Conservation (phyloP, 1,284 basidiomycete genomes). For the Malassezia sympodialis region DNA sequence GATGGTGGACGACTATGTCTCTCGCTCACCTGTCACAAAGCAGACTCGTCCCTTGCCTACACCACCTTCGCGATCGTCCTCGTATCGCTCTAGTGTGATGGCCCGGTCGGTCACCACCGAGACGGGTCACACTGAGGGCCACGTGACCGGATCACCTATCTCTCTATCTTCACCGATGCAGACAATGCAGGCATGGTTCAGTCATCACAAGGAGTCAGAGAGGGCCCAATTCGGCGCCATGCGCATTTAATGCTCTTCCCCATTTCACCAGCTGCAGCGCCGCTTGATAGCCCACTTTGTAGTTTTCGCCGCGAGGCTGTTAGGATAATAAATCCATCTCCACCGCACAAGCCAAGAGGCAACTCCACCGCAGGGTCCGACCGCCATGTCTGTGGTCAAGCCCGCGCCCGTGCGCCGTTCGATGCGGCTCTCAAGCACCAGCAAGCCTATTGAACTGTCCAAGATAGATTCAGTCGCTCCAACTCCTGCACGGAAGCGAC, state of each 20-base stretch:
- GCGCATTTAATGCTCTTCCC: not conserved
- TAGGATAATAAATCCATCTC: not conserved
- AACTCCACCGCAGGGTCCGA: not conserved
- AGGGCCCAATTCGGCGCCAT: not conserved
- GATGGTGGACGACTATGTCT: not conserved
- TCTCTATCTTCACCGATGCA: slow-evolving; percentile 10
- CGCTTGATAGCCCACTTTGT: not conserved
- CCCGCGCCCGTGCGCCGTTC: slow-evolving; percentile 5
- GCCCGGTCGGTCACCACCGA: slow-evolving; percentile 1
- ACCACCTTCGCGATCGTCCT: not conserved
- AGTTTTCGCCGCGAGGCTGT: not conserved
- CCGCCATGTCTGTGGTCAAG: not conserved
- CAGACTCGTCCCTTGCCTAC: not conserved
- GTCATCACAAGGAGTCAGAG: not conserved
- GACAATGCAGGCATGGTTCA: slow-evolving; percentile 14
- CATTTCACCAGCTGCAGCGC: not conserved
- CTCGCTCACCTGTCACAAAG: not conserved
- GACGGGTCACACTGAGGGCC: not conserved
- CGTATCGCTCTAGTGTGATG: not conserved
- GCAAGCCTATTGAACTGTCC: not conserved
- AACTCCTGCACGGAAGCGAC: not conserved
- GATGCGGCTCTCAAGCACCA: not conserved
- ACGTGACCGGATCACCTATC: not conserved
- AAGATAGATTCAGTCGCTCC: not conserved
- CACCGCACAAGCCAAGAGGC: not conserved